Evolutionary conservation across 441 rosid genomes (phyloP).

Genomic region (Macaranga tanarius): DNA sequence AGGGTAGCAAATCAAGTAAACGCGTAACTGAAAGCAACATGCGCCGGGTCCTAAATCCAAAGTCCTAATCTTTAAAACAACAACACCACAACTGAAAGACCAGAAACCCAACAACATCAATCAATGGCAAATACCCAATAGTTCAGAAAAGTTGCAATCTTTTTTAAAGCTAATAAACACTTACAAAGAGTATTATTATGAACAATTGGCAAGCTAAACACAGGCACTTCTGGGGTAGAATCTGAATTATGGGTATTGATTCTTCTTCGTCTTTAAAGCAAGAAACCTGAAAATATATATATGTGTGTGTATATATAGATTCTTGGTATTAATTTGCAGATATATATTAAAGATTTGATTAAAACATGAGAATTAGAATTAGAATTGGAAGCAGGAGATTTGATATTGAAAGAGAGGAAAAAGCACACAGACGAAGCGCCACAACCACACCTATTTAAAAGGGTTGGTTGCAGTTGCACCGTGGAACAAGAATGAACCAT

Average conservation of each 20-base stretch:
- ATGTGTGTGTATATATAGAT: no score
- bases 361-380: background rate
- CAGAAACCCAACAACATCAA: no score
- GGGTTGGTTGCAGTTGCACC: background rate
- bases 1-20: background rate
- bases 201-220: no score
- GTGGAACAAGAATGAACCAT: background rate
- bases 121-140: no score
- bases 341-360: no score
- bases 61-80: background rate
- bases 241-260: conserved; percentile 27
- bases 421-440: background rate
- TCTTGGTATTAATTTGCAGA: no score
- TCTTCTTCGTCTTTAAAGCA: background rate
- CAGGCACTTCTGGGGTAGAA: background rate
- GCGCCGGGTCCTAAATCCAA: background rate
- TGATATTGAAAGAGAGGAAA: background rate
- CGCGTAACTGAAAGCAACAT: conserved; percentile 12
- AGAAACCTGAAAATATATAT: background rate
- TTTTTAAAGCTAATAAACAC: background rate
- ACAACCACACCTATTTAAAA: background rate
- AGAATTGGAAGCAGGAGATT: background rate
- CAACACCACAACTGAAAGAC: background rate
- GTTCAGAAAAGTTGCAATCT: background rate
- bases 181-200: background rate